Conservation (phyloP, 345 rosid genomes). For the Acer negundo region DNA sequence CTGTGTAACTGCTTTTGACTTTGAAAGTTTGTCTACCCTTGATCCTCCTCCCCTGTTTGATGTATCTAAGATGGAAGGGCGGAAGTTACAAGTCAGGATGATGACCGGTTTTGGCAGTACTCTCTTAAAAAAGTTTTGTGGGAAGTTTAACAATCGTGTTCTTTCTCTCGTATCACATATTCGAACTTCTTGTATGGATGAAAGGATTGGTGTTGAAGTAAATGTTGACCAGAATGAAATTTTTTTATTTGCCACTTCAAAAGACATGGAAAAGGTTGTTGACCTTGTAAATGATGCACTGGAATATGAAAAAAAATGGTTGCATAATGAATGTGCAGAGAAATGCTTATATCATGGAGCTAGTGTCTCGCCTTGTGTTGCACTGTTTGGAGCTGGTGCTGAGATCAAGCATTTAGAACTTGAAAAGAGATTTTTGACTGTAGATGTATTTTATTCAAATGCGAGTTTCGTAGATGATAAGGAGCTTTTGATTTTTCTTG, state of each 20-base stretch:
- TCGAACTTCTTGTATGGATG: slow-evolving; percentile 54
- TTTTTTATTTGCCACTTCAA: slow-evolving; percentile 54
- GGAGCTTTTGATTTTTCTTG: slow-evolving; percentile 67
- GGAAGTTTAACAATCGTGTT: slow-evolving; percentile 58
- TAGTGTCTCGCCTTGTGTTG: slow-evolving; percentile 55
- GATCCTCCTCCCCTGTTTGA: slow-evolving; percentile 78
- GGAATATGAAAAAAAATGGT: slow-evolving; percentile 61
- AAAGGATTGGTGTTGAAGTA: slow-evolving; percentile 61
- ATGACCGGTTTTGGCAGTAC: slow-evolving; percentile 61
- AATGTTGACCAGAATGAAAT: slow-evolving; percentile 65
- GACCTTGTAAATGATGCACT: slow-evolving; percentile 51
- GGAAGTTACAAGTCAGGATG: slow-evolving; percentile 55
- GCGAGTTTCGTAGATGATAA: slow-evolving; percentile 51
- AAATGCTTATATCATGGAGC: slow-evolving; percentile 59
- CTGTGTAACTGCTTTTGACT: slow-evolving; percentile 84
- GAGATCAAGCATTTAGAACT: slow-evolving; percentile 88
- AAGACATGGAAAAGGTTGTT: slow-evolving; percentile 54
- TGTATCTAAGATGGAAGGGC: slow-evolving; percentile 46
- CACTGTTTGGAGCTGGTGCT: slow-evolving; percentile 88
- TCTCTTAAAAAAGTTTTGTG: slow-evolving; percentile 71
- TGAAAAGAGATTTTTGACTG: slow-evolving; percentile 60
- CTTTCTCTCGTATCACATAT: slow-evolving; percentile 55
- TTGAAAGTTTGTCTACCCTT: slow-evolving; percentile 55
- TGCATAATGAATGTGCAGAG: slow-evolving; percentile 75
- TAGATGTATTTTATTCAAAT: slow-evolving; percentile 58